Conservation (phyloP, 768 basidiomycete genomes). For the Trametes meyenii region DNA sequence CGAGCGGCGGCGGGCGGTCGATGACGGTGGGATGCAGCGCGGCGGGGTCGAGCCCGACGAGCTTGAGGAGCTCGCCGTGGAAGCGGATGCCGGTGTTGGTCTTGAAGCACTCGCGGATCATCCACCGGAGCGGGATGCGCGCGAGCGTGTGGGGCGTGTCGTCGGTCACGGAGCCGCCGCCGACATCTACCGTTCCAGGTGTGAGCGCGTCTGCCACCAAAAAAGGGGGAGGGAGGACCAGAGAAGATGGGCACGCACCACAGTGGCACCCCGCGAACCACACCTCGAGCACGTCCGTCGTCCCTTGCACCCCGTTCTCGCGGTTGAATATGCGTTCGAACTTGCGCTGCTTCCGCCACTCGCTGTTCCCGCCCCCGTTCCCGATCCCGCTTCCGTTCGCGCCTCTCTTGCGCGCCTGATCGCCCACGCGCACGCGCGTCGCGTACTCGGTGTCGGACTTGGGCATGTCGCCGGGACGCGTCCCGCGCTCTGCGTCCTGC, state of each 20-base stretch:
- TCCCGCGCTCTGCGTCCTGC: slow-evolving; percentile 46
- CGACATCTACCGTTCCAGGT: slow-evolving; percentile 55
- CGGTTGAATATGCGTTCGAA: slow-evolving; percentile 46
- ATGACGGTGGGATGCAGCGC: slow-evolving; percentile 32
- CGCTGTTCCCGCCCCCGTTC: no score
- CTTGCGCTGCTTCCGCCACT: slow-evolving; percentile 21
- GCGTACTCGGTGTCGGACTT: slow-evolving; percentile 24
- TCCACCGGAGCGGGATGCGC: slow-evolving; percentile 68
- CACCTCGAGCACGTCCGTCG: slow-evolving; percentile 72
- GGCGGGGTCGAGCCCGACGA: slow-evolving; percentile 36
- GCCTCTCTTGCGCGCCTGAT: background rate
- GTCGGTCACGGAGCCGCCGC: slow-evolving; percentile 72
- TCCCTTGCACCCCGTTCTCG: slow-evolving; percentile 28
- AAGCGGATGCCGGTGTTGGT: slow-evolving; percentile 46
- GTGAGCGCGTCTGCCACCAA: no score
- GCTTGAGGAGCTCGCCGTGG: slow-evolving; percentile 33
- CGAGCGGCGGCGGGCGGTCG: slow-evolving; percentile 29
- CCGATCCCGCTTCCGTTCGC: no score
- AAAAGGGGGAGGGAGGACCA: no score
- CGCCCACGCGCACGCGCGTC: slow-evolving; percentile 3
- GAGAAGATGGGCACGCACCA: slow-evolving; percentile 45
- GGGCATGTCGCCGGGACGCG: slow-evolving; percentile 55
- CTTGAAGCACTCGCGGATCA: slow-evolving; percentile 54
- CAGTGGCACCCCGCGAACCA: slow-evolving; percentile 81
- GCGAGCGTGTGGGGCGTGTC: slow-evolving; percentile 60